Evolutionary conservation across 2,329 filamentous ascomycete species (phyloP).

Genomic region (Sporothrix mexicana): DNA sequence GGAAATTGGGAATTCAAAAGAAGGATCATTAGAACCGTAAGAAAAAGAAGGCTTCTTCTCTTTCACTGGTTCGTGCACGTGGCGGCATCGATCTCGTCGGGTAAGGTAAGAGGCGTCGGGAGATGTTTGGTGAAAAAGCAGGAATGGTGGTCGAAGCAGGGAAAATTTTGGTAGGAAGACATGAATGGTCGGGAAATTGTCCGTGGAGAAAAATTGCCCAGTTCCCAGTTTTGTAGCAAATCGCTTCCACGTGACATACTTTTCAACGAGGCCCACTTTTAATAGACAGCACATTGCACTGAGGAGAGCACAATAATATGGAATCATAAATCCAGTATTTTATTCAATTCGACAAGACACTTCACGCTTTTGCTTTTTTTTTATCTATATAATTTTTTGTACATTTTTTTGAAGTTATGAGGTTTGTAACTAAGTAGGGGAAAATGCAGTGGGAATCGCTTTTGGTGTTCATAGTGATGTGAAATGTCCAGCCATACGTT

Average conservation of each 20-base stretch:
- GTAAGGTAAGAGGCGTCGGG: not conserved
- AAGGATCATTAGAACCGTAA: not conserved
- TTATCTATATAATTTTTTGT: conserved; percentile 24
- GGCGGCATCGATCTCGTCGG: not conserved
- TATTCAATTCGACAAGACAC: not conserved
- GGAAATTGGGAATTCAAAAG: not conserved
- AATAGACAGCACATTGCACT: not conserved
- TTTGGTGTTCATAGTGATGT: not conserved
- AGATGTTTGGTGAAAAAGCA: not conserved
- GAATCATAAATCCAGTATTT: conserved; percentile 13
- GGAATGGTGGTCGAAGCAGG: too few relatives aligned
- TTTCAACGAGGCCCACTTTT: not conserved
- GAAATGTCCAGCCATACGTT: not conserved
- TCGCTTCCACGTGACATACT: conserved; percentile 2
- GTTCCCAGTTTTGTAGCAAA: conserved; percentile 21
- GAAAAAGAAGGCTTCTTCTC: conserved; percentile 3
- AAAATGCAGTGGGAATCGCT: not conserved
- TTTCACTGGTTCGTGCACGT: not conserved
- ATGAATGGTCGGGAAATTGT: not conserved
- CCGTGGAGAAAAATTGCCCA: not conserved
- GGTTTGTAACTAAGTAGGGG: not conserved
- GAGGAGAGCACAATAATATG: not conserved
- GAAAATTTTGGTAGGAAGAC: not conserved
- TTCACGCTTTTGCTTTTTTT: not conserved
- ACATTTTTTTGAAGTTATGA: not conserved